Percentiles rank a stretch among this genome's conserved stretches.
Conservation (phyloP, 1,284 basidiomycete species). For the Ustanciosporium gigantosporum region DNA sequence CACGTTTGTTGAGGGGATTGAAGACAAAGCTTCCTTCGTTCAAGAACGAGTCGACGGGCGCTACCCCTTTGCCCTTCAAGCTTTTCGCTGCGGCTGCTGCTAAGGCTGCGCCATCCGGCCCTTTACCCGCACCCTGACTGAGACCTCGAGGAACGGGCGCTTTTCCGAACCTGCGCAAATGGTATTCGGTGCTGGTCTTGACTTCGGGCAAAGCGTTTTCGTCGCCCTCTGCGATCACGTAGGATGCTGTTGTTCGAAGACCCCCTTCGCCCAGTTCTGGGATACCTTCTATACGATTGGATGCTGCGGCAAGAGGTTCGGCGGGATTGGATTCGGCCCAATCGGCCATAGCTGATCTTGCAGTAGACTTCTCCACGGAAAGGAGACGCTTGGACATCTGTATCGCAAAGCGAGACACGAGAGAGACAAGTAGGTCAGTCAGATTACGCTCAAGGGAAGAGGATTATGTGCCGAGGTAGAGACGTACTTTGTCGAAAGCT, state of each 20-base stretch:
- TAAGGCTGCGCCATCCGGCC: conserved; percentile 44
- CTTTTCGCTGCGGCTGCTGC: conserved; percentile 47
- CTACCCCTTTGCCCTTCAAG: conserved; percentile 39
- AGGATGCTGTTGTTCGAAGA: conserved; percentile 29
- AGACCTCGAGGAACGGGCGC: conserved; percentile 34
- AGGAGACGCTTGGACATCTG: conserved; percentile 41
- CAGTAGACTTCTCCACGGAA: conserved; percentile 29
- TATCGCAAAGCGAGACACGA: not conserved
- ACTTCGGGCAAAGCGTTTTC: conserved; percentile 15
- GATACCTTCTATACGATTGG: conserved; percentile 24
- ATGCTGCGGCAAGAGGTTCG: conserved; percentile 15
- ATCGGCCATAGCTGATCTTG: conserved; percentile 22
- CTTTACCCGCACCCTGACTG: conserved; percentile 37
- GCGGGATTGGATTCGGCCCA: conserved; percentile 14
- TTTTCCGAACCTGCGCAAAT: conserved; percentile 28
- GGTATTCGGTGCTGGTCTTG: conserved; percentile 38
- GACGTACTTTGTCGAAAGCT: conserved; percentile 44
- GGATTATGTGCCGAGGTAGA: not conserved
- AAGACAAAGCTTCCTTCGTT: conserved; percentile 57
- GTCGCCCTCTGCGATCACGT: conserved; percentile 35
- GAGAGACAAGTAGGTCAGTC: not conserved
- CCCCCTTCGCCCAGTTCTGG: conserved; percentile 38
- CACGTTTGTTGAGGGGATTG: conserved; percentile 53
- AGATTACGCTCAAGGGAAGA: not conserved
- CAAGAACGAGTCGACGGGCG: conserved; percentile 52